Base-by-base conservation (phyloP, 2,329 filamentous ascomycete genomes). In the Colletotrichum sp. region DNA sequence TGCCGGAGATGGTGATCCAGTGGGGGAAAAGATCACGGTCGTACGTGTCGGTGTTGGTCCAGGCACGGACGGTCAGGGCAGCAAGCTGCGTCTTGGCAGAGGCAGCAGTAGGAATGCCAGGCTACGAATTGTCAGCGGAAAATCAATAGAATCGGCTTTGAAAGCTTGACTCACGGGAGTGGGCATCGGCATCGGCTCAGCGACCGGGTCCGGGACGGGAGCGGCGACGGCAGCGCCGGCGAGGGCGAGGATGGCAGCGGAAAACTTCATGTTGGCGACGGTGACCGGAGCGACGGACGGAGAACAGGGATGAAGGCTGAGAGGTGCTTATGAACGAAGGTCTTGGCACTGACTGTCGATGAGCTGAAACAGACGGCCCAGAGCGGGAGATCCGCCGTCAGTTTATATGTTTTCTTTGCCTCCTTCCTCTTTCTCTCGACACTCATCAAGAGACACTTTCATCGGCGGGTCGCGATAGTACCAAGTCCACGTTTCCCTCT, bases 11-110 rank as follows among this genome's bases (percentile, higher is more conserved):
- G 34, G 91, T 93, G 79, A 89, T 90, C 94, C 94, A 96, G 84
- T 93, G 91, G 4, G 92, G 93, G 85, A 96, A 96, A 69, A 93
- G 85, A 79, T 91, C 89, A 69, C 95, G 92, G 73, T 89, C 86
- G 85, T 96, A 95, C 24, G 87, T 87, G 76, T 85, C 86, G 63
- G 90, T 88, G 67, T 91, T 88, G 44, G 89, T 89, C 57, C 89
- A 85, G 1, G 89, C 84, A 6, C 88, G 87, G 21, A 94, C 92
- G 0, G 89, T 92, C 68, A 96, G 86, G 32, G 82, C 85, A 3
- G 87, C 86, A 39, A 96, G 90, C 77, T 91, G 88, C 8, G 87
- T 88, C 77, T 89, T 87, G 24, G 94, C 94, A 0, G 86, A 86
- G 2, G 90, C 82, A 1, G 87, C 86, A 7, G 89, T 88, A 21